These are phyloP conservation scores for Trichophyton mentagrophytes DNA, from an alignment of 2,329 filamentous ascomycete genomes.

Conservation along the genomic window DNA sequence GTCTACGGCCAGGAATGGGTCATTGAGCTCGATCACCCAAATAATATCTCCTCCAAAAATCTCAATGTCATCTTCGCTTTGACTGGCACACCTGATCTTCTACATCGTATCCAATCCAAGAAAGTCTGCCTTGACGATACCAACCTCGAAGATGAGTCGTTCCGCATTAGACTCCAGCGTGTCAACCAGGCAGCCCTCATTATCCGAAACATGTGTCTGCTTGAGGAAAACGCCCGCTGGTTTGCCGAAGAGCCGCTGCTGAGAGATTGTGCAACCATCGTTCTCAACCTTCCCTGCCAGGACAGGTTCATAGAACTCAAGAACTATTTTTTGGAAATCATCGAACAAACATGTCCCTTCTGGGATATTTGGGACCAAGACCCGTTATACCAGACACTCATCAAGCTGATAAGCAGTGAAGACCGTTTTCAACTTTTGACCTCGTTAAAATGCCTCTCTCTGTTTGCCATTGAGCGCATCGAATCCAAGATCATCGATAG, in stretches of 20 bases:
- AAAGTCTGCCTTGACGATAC: constrained; percentile 49
- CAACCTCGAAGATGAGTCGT: constrained; percentile 56
- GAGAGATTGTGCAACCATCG: constrained; percentile 70
- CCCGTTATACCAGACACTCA: constrained; percentile 63
- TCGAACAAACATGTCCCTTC: constrained; percentile 78
- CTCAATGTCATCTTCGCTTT: constrained; percentile 50
- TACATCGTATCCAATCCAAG: constrained; percentile 58
- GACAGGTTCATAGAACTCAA: constrained; percentile 67
- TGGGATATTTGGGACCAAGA: constrained; percentile 59
- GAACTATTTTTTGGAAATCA: constrained; percentile 81
- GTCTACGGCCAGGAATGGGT: constrained; percentile 77
- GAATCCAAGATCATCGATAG: constrained; percentile 63
- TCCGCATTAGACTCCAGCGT: constrained; percentile 57
- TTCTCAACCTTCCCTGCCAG: constrained; percentile 61
- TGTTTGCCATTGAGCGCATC: constrained; percentile 78
- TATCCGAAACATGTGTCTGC: constrained; percentile 88
- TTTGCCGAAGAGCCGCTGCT: constrained; percentile 53
- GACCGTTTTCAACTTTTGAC: constrained; percentile 77
- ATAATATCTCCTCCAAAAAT: constrained; percentile 30
- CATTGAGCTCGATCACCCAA: constrained; percentile 52
- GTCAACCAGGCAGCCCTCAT: constrained; percentile 80
- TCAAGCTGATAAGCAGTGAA: constrained; percentile 45
- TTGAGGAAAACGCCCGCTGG: constrained; percentile 76
- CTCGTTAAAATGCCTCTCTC: constrained; percentile 64
- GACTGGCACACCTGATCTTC: constrained; percentile 55